Evolutionary conservation across 2,329 filamentous ascomycete genomes (phyloP), one percentile per base, ranked within the genome.

Genomic region (Ophiosphaerella herpotricha): DNA sequence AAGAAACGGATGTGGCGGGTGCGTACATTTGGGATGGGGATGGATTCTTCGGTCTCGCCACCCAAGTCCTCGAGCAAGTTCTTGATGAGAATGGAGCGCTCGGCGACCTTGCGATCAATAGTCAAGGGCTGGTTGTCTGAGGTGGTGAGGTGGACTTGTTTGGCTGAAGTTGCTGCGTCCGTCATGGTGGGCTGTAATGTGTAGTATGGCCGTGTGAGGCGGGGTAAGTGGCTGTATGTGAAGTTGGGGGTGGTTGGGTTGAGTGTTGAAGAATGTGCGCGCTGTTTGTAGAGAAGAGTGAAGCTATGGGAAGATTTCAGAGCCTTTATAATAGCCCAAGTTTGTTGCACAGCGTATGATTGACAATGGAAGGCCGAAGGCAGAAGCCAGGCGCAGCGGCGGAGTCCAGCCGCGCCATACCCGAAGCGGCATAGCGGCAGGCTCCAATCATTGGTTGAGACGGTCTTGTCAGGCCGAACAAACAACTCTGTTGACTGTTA

Each of bases 31-130:
- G 89, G 90, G 57, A 96, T 92, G 7, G 94, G 93, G 45, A 99
- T 93, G 2, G 89, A 82, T 70, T 92, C 86, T 18, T 74, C 71
- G 54, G 72, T 73, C 43, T 78, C 77, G 46, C 72, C 86, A 61
- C 91, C 91, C 40, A 97, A 79, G 78, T 99, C 94, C 71, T 96
- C 92, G 39, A 99, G 84, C 88, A 99, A 88, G 82, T 97, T 96
- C 85, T 96, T 97, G 81, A 99, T 95, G 45, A 99, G 82, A 68
- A 97, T 85, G 3, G 91, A 96, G 60, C 93, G 90, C 80, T 96
- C 91, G 36, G 90, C 91, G 54, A 97, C 89, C 33, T 84, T 80
- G 58, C 90, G 90, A 58, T 96, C 74, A 34, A 77, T 76, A 18
- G 59, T 50, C 57, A 80, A 72, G 56, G 75, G 72, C 59, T 75